Evolutionary conservation across 73 alveolate genomes (phyloP), one percentile per base, ranked within the genome.

Genomic region (Tetrahymena malaccensis): DNA sequence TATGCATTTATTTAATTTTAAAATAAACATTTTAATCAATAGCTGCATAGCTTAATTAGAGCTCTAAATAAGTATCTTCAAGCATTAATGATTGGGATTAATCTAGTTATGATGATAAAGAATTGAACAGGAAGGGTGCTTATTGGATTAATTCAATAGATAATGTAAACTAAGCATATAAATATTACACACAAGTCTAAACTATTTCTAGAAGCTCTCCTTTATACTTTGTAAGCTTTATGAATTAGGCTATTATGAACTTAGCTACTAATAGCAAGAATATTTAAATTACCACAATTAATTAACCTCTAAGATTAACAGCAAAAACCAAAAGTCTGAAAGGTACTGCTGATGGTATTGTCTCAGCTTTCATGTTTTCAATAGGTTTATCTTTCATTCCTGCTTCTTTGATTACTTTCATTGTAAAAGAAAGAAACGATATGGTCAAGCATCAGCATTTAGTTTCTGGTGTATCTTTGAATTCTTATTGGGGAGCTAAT

Each of bases 341-440:
- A 16, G 94, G 96, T 85, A 44, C 96, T 15, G 96, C 94, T 10
- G 85, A 94, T 33, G 98, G 98, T n/a, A 96, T 96, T 94, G 50
- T 95, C 98, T 97, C 93, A 95, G 96, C 98, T 3, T 40, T 99
- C 94, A 98, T 97, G 85, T 96, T 98, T 55, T 97, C 99, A 0
- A 97, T 99, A 43, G 99, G 99, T 27, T 98, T 98, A 96, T 96
- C 99, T 25, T 96, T 99, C 95, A 98, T 99, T 27, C 99, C 99
- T 1, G 98, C 99, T 34, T 96, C 98, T 94, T 96, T 99, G 35
- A 96, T 98, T 3, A 96, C 98, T 27, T 97, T 97, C 56, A 98
- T 99, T 40, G 98, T 99, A 10, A 97, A 97, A 93, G 99, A 99
- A 96, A 97, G 99, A 97, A 99, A 99, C 95, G 97, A 94, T 94